Evolutionary conservation across 2,329 filamentous ascomycete species (phyloP).

Genomic region (Fusarium continuum): DNA sequence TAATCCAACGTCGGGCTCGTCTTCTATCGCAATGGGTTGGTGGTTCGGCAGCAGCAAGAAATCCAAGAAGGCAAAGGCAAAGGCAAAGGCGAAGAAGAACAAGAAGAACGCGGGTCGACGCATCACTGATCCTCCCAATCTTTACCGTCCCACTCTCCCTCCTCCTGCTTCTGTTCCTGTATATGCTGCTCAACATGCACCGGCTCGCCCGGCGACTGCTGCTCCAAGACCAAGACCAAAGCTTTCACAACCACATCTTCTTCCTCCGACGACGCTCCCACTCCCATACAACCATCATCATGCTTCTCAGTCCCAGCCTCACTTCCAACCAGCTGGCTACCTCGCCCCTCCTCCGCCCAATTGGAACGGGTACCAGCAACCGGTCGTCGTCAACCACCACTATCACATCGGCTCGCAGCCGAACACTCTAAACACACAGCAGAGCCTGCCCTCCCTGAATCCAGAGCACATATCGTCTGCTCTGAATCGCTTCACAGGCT

Average conservation of each 20-base stretch:
- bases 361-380: constrained; percentile 46
- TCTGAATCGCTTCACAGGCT: constrained; percentile 50
- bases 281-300: constrained; percentile 33
- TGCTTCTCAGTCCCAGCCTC: constrained; percentile 37
- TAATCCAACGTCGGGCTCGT: background rate
- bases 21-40: constrained; percentile 42
- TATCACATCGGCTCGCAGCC: constrained; percentile 59
- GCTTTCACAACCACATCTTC: constrained; percentile 9
- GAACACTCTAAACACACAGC: constrained; percentile 12
- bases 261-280: constrained; percentile 23
- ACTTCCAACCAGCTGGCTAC: constrained; percentile 36
- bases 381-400: constrained; percentile 62
- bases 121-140: constrained; percentile 32
- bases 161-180: constrained; percentile 10
- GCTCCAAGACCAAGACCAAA: background rate
- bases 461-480: too few relatives aligned
- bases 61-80: constrained; percentile 17
- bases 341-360: constrained; percentile 38
- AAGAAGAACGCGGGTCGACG: too few relatives aligned
- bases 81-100: background rate
- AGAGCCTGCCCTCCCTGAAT: too few relatives aligned
- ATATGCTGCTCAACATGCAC: background rate
- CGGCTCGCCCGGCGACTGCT: background rate
- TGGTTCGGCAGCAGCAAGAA: constrained; percentile 28
- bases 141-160: constrained; percentile 18